phyloP scores from a whole-genome alignment of 2,329 filamentous ascomycete species.

The Colletotrichum sp. region DNA sequence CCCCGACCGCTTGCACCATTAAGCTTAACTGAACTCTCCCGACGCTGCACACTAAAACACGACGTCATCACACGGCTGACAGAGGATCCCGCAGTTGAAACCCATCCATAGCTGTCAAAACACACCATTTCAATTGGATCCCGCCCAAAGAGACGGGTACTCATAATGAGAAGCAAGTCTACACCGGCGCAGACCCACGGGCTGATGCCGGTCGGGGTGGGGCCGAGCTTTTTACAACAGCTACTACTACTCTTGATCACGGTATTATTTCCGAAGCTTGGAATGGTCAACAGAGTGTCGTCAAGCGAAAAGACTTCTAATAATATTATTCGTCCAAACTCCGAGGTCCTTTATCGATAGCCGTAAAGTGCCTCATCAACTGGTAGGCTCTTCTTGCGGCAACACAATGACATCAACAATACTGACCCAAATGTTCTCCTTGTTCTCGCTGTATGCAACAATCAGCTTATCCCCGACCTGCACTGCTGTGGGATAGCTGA shows the following conservation, averaged over 20 bases:
- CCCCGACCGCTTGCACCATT: neutral
- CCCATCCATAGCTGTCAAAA: neutral
- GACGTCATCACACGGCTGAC: neutral
- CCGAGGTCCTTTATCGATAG: rapidly evolving
- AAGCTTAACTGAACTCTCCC: neutral
- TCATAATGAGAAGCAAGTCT: neutral
- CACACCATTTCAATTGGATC: neutral
- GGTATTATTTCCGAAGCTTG: neutral
- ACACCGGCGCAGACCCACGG: neutral
- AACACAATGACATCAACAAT: constrained; percentile 22
- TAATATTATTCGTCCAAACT: rapidly evolving
- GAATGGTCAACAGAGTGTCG: neutral
- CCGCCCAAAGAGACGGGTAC: neutral
- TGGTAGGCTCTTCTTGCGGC: neutral
- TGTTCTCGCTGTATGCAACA: constrained; percentile 29
- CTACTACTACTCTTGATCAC: neutral
- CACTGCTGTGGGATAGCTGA: constrained; percentile 27
- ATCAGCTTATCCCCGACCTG: constrained; percentile 25
- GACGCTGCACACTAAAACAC: neutral
- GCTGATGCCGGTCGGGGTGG: neutral
- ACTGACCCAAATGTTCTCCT: constrained; percentile 32
- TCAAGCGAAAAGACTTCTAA: neutral
- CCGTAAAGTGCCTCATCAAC: neutral
- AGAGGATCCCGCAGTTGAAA: neutral
- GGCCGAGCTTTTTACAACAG: neutral